Base-by-base conservation (phyloP, 768 basidiomycete genomes). In the Hortiboletus flavorubellus region DNA sequence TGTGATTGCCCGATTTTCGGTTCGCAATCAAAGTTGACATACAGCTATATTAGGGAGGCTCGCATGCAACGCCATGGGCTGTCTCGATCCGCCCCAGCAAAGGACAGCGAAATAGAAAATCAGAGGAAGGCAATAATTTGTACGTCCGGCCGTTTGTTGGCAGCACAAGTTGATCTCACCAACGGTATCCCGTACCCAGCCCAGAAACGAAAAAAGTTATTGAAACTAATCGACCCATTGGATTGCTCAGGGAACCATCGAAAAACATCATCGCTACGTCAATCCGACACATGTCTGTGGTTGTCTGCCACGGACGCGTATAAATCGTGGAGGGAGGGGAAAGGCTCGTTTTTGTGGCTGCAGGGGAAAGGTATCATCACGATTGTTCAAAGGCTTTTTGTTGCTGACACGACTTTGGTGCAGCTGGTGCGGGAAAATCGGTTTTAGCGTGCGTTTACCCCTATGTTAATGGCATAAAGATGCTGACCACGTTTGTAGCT, bases 211-310 rank as follows among this genome's bases (percentile, higher is more conserved):
- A 12, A 41, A 10, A 41, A 21, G 18, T 4, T 41, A 11, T 14
- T 46, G 18, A n/a, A 21, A 29, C n/a, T 56, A 26, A 41, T 45
- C 14, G 11, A n/a, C 14, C 11, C 12, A 41, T 21, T 41, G 11
- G 18, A 41, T 41, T 41, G 11, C 40, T 11, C 9, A 2, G 11
- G 8, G 15, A 54, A 45, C 16, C 60, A 58, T 29, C 31, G 33
- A 39, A 3, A 29, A 2, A 48, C 59, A 0, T 40, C 30, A 2
- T 33, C 38, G 0, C 18, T 47, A 1, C 60, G 60, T 8, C 46
- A 62, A 35, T 18, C 51, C 4, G 41, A 18, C 14, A 62, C 54
- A 9, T 63, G 61, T 43, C 26, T 9, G 5, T 59, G 61, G 61
- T 38, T 63, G 2, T 51, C 29, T 34, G 8, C 14, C 4, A 33